Percentiles rank a stretch among this genome's conserved stretches.
These are phyloP conservation scores for Pseudopyrenochaeta lycopersici DNA, from an alignment of 2,329 filamentous ascomycete species.

Conservation along the genomic window DNA sequence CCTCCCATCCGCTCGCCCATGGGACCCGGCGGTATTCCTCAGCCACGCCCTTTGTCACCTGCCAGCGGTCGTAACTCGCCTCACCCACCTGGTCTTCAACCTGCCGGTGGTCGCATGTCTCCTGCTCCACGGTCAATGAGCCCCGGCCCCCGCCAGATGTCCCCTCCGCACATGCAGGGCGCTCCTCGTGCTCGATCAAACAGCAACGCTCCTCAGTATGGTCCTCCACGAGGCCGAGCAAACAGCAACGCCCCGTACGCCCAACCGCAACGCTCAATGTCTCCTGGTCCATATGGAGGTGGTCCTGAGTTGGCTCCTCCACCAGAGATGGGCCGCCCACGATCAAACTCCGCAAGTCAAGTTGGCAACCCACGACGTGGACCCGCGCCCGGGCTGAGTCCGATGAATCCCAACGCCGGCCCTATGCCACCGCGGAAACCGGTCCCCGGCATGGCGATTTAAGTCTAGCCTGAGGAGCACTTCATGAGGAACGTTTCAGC, in stretches of 20 bases:
- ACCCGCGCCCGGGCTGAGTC: constrained; percentile 46
- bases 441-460: constrained; percentile 58
- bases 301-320: constrained; percentile 44
- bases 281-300: constrained; percentile 50
- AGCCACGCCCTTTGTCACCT: constrained; percentile 55
- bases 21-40: constrained; percentile 42
- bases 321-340: constrained; percentile 43
- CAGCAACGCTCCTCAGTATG: constrained; percentile 47
- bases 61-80: constrained; percentile 59
- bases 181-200: constrained; percentile 42
- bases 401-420: constrained; percentile 45
- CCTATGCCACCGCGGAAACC: constrained; percentile 55
- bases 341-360: constrained; percentile 50
- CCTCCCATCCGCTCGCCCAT: constrained; percentile 42
- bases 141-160: constrained; percentile 46
- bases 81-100: constrained; percentile 55
- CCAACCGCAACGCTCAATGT: constrained; percentile 47
- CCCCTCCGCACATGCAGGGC: constrained; percentile 31
- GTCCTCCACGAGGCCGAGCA: constrained; percentile 39
- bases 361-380: constrained; percentile 35
- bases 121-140: constrained; percentile 42
- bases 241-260: constrained; percentile 51
- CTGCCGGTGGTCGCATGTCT: constrained; percentile 43
- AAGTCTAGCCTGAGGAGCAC: constrained; percentile 13
- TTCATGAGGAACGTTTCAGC: constrained; percentile 37